These are phyloP conservation scores for Vaucheria bursata DNA, from an alignment of 352 stramenopile species.

Conservation along the genomic window DNA sequence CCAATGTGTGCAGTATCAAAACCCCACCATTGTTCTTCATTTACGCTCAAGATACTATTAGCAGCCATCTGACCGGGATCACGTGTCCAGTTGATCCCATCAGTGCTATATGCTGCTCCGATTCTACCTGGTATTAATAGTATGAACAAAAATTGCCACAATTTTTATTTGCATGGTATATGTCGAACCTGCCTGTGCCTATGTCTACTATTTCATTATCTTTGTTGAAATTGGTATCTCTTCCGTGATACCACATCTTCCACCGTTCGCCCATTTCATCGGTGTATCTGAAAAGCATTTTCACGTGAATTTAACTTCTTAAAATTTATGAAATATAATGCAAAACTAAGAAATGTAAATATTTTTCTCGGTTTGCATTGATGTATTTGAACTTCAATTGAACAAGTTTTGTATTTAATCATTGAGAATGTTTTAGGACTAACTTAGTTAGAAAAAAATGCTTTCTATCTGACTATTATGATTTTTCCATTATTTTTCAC, in stretches of 20 bases:
- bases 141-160: background rate
- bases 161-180: background rate
- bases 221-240: conserved; percentile 13
- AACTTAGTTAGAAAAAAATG: too few species aligned
- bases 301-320: background rate
- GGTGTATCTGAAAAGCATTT: conserved; percentile 2
- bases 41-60: conserved; percentile 42
- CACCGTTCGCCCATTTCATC: conserved; percentile 30
- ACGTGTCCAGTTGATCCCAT: conserved; percentile 52
- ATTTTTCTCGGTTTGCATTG: background rate
- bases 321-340: background rate
- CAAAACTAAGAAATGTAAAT: background rate
- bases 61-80: conserved; percentile 29
- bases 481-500: too few species aligned
- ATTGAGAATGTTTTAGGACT: too few species aligned
- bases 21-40: conserved; percentile 61
- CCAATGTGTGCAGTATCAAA: conserved; percentile 65
- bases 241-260: conserved; percentile 47
- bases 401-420: background rate
- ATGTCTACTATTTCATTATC: conserved; percentile 39
- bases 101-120: conserved; percentile 44
- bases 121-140: conserved; percentile 32
- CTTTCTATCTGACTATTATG: too few species aligned
- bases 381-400: background rate
- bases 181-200: conserved; percentile 39